Evolutionary conservation across 371 early-diverging fungal genomes (phyloP), one percentile per base, ranked within the genome.

Genomic region (Mortierella sp.): DNA sequence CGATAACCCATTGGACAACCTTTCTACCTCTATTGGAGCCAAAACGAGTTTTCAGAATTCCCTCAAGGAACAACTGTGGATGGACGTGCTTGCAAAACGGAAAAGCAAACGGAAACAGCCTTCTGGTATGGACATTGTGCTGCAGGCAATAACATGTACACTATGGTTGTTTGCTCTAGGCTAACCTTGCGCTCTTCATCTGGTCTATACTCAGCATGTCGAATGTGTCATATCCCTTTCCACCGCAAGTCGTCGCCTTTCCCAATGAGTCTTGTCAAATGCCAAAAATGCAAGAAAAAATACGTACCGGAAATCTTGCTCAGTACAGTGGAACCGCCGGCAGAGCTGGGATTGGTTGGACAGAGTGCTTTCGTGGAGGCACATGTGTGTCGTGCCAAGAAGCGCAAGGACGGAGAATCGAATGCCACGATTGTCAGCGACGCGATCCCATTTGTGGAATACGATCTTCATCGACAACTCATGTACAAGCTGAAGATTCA

Each of bases 391-490:
- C 81, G 92, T 0, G 71, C 80, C 8, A 85, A 86, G 61, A 87
- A 87, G 80, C 57, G 87, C 16, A 69, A 80, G 77, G 78, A 82
- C 60, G 80, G 87, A 69, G 76, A 87, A 57, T 73, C 82, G 39
- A 78, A 84, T 60, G 89, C 90, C 2, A 68, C 79, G 2, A 79
- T 79, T 56, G 85, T 91, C 52, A 87, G 88, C 74, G 92, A 92
- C 45, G 82, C 90, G 0, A 83, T 93, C 37, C 93, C 93, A 2
- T 93, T 93, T 65, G 82, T 88, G 8, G 89, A 92, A 63, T 93
- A 91, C 74, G 93, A 93, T 51, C 55, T 93, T 22, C 91, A 93
- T 67, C 82, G 92, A 21, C 92, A 93, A 61, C 77, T 93, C 17
- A 81, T 90, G 72, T 88, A 86, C 79, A 91, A 91, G 58, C 83